These are phyloP conservation scores for Durotheca rogersii DNA, from an alignment of 495 filamentous ascomycete genomes.

Conservation along the genomic window DNA sequence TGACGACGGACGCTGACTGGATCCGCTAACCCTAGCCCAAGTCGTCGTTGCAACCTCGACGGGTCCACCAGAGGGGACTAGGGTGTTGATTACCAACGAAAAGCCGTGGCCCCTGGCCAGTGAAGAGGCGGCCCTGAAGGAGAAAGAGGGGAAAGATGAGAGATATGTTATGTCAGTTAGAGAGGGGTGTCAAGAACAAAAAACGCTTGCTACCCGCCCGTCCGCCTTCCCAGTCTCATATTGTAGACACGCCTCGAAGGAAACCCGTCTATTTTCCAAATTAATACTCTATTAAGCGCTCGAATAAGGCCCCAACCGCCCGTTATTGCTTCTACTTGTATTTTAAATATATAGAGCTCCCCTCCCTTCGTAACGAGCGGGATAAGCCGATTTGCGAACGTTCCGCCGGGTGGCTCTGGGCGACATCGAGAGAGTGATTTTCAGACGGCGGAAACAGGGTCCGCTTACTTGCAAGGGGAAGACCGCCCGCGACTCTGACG, in stretches of 20 bases:
- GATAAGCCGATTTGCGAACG: no score
- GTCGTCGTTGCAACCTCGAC: slow-evolving; percentile 32
- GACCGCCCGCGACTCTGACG: slow-evolving; percentile 17
- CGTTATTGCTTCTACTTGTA: slow-evolving; percentile 17
- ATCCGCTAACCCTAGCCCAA: slow-evolving; percentile 32
- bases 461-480: slow-evolving; percentile 34
- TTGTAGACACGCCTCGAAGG: slow-evolving; percentile 29
- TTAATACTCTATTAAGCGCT: slow-evolving; percentile 40
- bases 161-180: slow-evolving; percentile 18
- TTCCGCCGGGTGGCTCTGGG: slow-evolving; percentile 12
- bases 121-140: slow-evolving; percentile 23
- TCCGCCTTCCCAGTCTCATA: slow-evolving; percentile 3
- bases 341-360: not conserved
- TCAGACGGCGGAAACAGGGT: slow-evolving; percentile 20
- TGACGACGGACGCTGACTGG: slow-evolving; percentile 33
- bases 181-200: slow-evolving; percentile 23
- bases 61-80: slow-evolving; percentile 24
- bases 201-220: slow-evolving; percentile 3
- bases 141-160: slow-evolving; percentile 25
- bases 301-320: slow-evolving; percentile 30
- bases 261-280: slow-evolving; percentile 38
- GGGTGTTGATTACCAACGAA: slow-evolving; percentile 38
- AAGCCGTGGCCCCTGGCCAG: slow-evolving; percentile 33
- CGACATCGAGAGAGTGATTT: slow-evolving; percentile 7
- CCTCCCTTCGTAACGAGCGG: no score